Base-by-base conservation (phyloP, 73 alveolate genomes). In the Paramecium sonneborni region DNA sequence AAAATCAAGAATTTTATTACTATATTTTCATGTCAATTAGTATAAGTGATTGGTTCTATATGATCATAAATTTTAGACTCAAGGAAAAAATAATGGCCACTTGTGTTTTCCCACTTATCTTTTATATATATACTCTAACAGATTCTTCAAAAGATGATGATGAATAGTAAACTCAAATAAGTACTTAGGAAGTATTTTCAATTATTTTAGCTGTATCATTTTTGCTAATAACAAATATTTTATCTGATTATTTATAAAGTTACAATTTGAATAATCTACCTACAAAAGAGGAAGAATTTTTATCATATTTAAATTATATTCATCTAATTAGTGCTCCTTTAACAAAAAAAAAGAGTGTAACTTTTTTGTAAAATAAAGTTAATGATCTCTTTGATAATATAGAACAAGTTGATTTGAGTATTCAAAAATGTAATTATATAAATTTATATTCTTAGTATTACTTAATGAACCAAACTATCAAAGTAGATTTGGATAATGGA, bases 301-400 rank as follows among this genome's bases (percentile, higher is more conserved):
- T 62, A 26, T 26, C 43, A 2, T 62, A 62, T 15, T 62, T 62
- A 10, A 62, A n/a, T 62, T 62, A 62, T 26, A 62, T 62, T 4
- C 84, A 62, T 11, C 43, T 62, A 30, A 30, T 62, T 12, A 26
- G 44, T 62, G 48, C 39, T 11, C 39, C 44, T 62, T 15, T 9
- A 26, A 14, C 12, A 62, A 62, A 62, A 32, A 62, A 62, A 9
- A 62, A 62, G 10, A 9, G 46, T 26, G 48, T 32, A 1, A 62
- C 84, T 62, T 14, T 62, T 8, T 38, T 72, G 7, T 72, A 72
- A 10, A 72, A 72, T 35, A 35, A 72, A 72, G 57, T 72, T 0
- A 72, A 72, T 14, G 57, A 72, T 21, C 32, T 72, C 8, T 72
- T 72, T 72, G 86, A 72, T 72, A 72, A 72, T 18, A 72, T 72